These are phyloP conservation scores for Candida awuae DNA, from an alignment of 805 yeast genomes.

Conservation along the genomic window DNA sequence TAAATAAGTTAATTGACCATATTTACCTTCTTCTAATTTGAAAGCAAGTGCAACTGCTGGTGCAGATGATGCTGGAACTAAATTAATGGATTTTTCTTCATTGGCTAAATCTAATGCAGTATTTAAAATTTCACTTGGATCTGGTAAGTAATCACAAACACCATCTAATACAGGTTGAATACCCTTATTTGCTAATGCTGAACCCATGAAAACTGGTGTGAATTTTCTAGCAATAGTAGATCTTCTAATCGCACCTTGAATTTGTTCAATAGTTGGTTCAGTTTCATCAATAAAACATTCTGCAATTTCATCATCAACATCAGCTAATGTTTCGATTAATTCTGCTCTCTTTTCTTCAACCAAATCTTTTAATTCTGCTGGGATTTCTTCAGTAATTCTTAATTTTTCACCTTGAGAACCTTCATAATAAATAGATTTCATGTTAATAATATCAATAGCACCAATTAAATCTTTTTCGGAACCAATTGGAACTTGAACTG, in stretches of 20 bases:
- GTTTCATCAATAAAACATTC: slow-evolving; percentile 85
- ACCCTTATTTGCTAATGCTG: slow-evolving; percentile 95
- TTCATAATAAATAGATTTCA: slow-evolving; percentile 81
- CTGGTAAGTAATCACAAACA: slow-evolving; percentile 90
- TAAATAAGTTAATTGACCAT: slow-evolving; percentile 94
- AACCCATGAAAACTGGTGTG: slow-evolving; percentile 99
- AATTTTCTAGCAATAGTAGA: slow-evolving; percentile 92
- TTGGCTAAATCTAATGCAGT: slow-evolving; percentile 73
- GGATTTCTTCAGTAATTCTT: slow-evolving; percentile 53
- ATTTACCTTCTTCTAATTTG: slow-evolving; percentile 96
- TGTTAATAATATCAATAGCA: slow-evolving; percentile 82
- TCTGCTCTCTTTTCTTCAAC: slow-evolving; percentile 85
- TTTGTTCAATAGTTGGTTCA: slow-evolving; percentile 78
- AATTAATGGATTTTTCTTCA: slow-evolving; percentile 59
- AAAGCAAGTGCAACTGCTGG: slow-evolving; percentile 98
- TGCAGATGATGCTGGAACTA: slow-evolving; percentile 61
- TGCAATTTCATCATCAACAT: slow-evolving; percentile 96
- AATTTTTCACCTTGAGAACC: slow-evolving; percentile 84
- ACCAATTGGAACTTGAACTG: slow-evolving; percentile 97
- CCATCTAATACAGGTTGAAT: slow-evolving; percentile 94
- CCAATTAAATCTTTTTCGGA: slow-evolving; percentile 80
- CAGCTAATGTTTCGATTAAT: slow-evolving; percentile 91
- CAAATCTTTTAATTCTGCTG: slow-evolving; percentile 68
- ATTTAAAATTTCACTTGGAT: slow-evolving; percentile 89
- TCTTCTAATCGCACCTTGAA: slow-evolving; percentile 84